Conservation (phyloP, 345 rosid species). For the Eucalyptus curtisii region DNA sequence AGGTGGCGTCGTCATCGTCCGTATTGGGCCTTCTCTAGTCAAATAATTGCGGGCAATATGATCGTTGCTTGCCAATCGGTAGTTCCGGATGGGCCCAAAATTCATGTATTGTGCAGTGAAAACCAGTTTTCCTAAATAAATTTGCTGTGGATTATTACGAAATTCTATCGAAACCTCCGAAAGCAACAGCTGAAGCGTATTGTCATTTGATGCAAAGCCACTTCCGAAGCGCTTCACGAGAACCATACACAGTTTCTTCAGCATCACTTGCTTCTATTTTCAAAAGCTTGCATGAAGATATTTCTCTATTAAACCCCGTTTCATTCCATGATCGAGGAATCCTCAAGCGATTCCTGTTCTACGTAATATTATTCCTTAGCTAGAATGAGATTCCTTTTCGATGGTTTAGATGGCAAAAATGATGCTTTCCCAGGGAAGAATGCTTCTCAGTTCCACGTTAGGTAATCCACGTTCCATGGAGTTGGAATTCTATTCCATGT, state of each 20-base stretch:
- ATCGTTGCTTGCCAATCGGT: neutral
- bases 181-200: neutral
- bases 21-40: neutral
- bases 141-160: neutral
- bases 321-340: neutral
- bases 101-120: neutral
- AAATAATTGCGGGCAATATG: neutral
- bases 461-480: neutral
- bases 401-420: neutral
- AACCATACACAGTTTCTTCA: neutral
- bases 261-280: neutral
- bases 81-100: neutral
- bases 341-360: neutral
- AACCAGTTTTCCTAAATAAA: neutral
- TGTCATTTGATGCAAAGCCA: neutral
- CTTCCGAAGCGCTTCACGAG: neutral
- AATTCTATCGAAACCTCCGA: neutral
- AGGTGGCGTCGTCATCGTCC: neutral
- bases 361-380: neutral
- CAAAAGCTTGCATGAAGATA: neutral
- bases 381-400: neutral
- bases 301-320: neutral
- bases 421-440: neutral
- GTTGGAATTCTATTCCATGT: neutral
- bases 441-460: neutral